Conservation (phyloP, 768 basidiomycete genomes). For the Punctularia strigosozonata region DNA sequence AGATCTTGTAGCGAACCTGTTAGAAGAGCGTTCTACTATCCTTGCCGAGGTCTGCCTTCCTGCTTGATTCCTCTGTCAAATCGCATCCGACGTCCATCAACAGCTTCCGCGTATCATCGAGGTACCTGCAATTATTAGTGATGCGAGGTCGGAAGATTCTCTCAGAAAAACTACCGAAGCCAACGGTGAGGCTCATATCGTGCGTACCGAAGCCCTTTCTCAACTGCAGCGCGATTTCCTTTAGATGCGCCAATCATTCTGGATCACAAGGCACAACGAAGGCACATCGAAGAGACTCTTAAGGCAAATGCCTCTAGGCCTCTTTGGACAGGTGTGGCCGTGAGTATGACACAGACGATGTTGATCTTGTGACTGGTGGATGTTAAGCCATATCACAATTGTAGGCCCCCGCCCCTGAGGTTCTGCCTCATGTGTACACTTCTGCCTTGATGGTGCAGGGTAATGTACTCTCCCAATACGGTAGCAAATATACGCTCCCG, state of each 20-base stretch:
- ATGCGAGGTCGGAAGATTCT: no score
- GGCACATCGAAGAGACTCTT: slow-evolving; percentile 50
- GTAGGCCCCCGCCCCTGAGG: slow-evolving; percentile 29
- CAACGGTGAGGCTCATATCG: neutral
- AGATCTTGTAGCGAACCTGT: slow-evolving; percentile 61
- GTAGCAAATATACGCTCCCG: slow-evolving; percentile 73
- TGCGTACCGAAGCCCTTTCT: neutral
- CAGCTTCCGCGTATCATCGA: slow-evolving; percentile 3
- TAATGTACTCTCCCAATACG: slow-evolving; percentile 57
- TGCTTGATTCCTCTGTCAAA: no score
- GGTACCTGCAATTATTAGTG: neutral
- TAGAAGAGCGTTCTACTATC: no score
- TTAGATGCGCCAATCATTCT: slow-evolving; percentile 18
- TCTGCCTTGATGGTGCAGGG: slow-evolving; percentile 47
- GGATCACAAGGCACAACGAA: slow-evolving; percentile 36
- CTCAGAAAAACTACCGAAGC: no score
- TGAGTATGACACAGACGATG: slow-evolving; percentile 16
- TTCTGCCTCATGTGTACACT: slow-evolving; percentile 84
- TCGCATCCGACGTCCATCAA: no score
- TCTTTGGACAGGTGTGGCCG: slow-evolving; percentile 45
- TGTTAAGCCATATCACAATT: no score
- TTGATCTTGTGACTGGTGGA: neutral
- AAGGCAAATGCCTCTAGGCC: slow-evolving; percentile 54
- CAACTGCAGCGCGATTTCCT: neutral
- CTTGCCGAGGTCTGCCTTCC: no score